phyloP scores from a whole-genome alignment of 1,284 basidiomycete genomes.

The Malassezia equina region DNA sequence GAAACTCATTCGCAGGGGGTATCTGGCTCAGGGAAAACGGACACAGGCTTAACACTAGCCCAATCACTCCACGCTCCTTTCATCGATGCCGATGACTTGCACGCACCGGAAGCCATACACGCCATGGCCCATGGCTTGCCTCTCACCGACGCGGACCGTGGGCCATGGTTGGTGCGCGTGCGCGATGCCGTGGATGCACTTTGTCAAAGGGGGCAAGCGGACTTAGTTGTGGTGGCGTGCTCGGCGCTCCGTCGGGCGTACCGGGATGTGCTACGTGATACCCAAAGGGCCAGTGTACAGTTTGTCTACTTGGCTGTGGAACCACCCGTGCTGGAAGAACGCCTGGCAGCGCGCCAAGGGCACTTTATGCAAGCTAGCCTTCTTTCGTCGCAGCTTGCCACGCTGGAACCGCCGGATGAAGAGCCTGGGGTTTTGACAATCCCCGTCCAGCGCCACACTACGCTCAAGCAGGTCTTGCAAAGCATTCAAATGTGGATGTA shows the following conservation, averaged over 20 bases:
- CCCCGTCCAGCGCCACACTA: not conserved
- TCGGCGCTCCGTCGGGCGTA: slow-evolving; percentile 71
- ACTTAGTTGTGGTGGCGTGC: slow-evolving; percentile 61
- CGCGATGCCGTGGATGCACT: slow-evolving; percentile 55
- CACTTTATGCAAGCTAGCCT: slow-evolving; percentile 83
- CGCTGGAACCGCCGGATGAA: slow-evolving; percentile 62
- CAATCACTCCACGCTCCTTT: slow-evolving; percentile 60
- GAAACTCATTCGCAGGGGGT: slow-evolving; percentile 17
- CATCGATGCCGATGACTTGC: slow-evolving; percentile 79
- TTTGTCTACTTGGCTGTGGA: slow-evolving; percentile 74
- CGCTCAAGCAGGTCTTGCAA: not conserved
- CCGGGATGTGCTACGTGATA: slow-evolving; percentile 66
- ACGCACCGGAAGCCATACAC: slow-evolving; percentile 68
- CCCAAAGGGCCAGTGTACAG: slow-evolving; percentile 52
- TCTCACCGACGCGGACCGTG: slow-evolving; percentile 65
- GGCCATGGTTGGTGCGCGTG: slow-evolving; percentile 72
- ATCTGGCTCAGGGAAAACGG: slow-evolving; percentile 61
- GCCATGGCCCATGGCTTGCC: slow-evolving; percentile 75
- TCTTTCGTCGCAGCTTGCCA: slow-evolving; percentile 71
- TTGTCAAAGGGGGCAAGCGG: slow-evolving; percentile 10
- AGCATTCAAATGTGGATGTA: not conserved
- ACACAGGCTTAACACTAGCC: slow-evolving; percentile 62
- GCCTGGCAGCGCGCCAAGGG: slow-evolving; percentile 62
- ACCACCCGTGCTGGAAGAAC: slow-evolving; percentile 56
- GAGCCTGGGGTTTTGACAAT: not conserved